Conservation (phyloP, 2,329 filamentous ascomycete species). For the Aspergillus proliferans region DNA sequence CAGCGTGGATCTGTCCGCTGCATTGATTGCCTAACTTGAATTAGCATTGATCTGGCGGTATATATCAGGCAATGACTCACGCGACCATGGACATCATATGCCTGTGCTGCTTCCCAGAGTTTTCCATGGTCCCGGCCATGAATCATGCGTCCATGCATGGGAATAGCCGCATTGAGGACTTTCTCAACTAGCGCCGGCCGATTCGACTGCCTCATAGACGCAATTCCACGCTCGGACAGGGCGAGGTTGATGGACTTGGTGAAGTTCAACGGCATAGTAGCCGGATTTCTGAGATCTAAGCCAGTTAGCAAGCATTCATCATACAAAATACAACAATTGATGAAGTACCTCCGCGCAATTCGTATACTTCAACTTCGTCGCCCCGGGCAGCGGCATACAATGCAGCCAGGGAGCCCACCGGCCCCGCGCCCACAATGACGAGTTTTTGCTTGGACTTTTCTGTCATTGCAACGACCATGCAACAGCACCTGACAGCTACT, state of each 20-base stretch:
- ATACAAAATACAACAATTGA: background rate
- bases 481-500: background rate
- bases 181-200: conserved; percentile 63
- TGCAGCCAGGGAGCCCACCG: conserved; percentile 85
- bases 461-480: background rate
- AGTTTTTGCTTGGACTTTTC: conserved; percentile 53
- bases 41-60: conserved; percentile 4
- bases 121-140: conserved; percentile 64
- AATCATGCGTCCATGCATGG: conserved; percentile 96
- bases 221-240: conserved; percentile 86
- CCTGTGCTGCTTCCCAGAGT: conserved; percentile 71
- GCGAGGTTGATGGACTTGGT: conserved; percentile 98
- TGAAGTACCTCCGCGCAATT: conserved; percentile 72
- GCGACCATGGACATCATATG: conserved; percentile 82
- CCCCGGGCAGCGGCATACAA: conserved; percentile 86
- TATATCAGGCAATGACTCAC: conserved; percentile 45
- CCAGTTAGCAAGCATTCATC: conserved; percentile 1
- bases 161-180: conserved; percentile 72
- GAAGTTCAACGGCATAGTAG: conserved; percentile 83
- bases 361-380: conserved; percentile 87
- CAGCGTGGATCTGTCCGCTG: conserved; percentile 75
- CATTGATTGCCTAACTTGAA: conserved; percentile 63
- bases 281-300: conserved; percentile 76
- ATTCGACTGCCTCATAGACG: conserved; percentile 69
- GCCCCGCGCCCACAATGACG: conserved; percentile 83